Percentiles rank a stretch among this genome's conserved stretches.
phyloP scores from a whole-genome alignment of 768 basidiomycete genomes.

The Lenzites betulinus region DNA sequence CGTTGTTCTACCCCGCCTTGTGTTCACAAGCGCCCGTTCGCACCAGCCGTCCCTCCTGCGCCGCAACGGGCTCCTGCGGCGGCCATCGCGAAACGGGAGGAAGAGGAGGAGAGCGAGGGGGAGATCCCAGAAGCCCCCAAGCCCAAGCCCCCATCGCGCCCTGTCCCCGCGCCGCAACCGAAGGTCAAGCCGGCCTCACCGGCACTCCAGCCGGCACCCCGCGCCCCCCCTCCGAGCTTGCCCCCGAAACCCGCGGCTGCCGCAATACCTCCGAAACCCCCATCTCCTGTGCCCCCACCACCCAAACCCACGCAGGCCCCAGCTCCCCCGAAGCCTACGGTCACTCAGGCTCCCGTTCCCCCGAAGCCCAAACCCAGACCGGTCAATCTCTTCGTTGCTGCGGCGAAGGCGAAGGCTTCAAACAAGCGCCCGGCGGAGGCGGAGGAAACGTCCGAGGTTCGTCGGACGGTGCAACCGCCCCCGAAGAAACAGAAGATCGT shows the following conservation, averaged over 20 bases:
- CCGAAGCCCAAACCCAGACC: conserved; percentile 2
- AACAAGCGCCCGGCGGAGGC: conserved; percentile 25
- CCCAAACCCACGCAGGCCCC: background rate
- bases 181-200: conserved; percentile 8
- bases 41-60: conserved; percentile 17
- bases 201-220: conserved; percentile 8
- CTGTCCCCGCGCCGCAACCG: background rate
- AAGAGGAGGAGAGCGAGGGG: conserved; percentile 31
- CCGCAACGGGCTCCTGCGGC: conserved; percentile 16
- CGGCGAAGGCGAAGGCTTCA: background rate
- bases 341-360: background rate
- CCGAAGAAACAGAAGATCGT: conserved; percentile 19
- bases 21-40: background rate
- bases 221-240: background rate
- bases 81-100: conserved; percentile 12
- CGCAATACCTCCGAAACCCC: background rate
- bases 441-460: conserved; percentile 12
- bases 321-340: background rate
- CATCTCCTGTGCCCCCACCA: background rate
- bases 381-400: background rate
- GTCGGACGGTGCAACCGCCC: conserved; percentile 15
- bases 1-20: conserved; percentile 9
- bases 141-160: conserved; percentile 9
- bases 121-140: conserved; percentile 25
- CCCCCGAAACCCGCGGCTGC: background rate